Conservation (phyloP, 495 filamentous ascomycete genomes). For the Xylaria flabelliformis region DNA sequence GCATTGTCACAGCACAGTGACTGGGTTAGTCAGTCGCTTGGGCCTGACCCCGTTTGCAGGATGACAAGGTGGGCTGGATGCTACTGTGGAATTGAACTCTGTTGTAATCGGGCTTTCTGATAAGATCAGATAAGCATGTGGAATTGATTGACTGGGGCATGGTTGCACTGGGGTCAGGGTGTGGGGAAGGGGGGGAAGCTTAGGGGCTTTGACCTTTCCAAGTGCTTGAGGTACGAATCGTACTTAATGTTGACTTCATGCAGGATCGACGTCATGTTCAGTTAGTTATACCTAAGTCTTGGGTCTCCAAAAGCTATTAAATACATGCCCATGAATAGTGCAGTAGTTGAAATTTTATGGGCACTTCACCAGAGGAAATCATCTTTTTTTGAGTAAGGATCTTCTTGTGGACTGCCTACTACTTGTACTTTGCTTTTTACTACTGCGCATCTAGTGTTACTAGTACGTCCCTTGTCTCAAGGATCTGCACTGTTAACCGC, state of each 20-base stretch:
- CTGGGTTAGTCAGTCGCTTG: background rate
- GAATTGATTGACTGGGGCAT: background rate
- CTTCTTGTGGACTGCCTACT: background rate
- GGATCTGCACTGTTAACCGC: background rate
- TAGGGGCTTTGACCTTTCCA: background rate
- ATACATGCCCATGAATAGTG: background rate
- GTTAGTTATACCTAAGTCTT: too few species aligned
- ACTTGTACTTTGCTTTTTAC: background rate
- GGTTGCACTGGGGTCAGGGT: background rate
- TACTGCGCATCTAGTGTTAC: background rate
- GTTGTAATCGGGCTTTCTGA: slow-evolving; percentile 3
- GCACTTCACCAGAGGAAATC: background rate
- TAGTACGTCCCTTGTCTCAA: background rate
- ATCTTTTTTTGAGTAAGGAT: background rate
- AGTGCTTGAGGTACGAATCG: too few species aligned
- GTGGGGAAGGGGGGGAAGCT: background rate
- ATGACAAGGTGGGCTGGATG: slow-evolving; percentile 9
- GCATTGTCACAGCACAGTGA: slow-evolving; percentile 22
- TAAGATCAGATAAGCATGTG: background rate
- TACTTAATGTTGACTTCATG: background rate
- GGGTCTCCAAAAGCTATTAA: too few species aligned
- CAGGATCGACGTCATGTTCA: slow-evolving; percentile 16
- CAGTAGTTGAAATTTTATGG: background rate
- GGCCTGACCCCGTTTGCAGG: slow-evolving; percentile 9
- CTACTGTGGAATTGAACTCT: slow-evolving; percentile 4